phyloP scores from a whole-genome alignment of 1,139 yeast species.

The Zygosaccharomyces sapae region DNA sequence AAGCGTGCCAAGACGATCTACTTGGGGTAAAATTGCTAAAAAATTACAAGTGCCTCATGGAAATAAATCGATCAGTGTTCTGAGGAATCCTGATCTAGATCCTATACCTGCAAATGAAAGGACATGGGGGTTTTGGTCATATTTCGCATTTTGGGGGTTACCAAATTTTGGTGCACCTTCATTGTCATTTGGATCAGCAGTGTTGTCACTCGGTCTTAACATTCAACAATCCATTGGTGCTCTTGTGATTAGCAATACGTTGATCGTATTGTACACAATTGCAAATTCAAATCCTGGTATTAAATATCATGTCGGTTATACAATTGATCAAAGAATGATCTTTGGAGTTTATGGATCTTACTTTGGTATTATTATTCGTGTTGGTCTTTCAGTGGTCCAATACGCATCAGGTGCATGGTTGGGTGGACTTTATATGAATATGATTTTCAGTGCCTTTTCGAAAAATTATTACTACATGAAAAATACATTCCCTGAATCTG shows the following conservation, averaged over 20 bases:
- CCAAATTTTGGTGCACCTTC: slow-evolving; percentile 33
- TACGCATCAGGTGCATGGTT: slow-evolving; percentile 38
- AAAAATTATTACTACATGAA: slow-evolving; percentile 35
- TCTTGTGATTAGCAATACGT: slow-evolving; percentile 33
- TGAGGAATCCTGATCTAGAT: slow-evolving; percentile 33
- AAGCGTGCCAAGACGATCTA: neutral
- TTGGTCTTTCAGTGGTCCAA: slow-evolving; percentile 38
- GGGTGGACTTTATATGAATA: slow-evolving; percentile 38
- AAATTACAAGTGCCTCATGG: slow-evolving; percentile 38
- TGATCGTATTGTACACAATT: slow-evolving; percentile 28
- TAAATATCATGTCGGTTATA: slow-evolving; percentile 35
- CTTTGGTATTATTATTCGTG: slow-evolving; percentile 38
- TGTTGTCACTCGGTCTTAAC: slow-evolving; percentile 34
- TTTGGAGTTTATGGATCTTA: slow-evolving; percentile 38
- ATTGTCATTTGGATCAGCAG: slow-evolving; percentile 35
- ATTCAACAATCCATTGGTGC: slow-evolving; percentile 39
- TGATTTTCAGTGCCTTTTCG: slow-evolving; percentile 35
- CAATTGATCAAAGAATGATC: slow-evolving; percentile 34
- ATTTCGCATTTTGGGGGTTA: slow-evolving; percentile 35
- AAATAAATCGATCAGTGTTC: slow-evolving; percentile 19
- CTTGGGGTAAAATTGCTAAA: slow-evolving; percentile 17
- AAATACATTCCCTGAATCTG: slow-evolving; percentile 37
- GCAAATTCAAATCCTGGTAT: slow-evolving; percentile 34
- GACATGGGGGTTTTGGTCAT: slow-evolving; percentile 34
- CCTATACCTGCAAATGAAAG: slow-evolving; percentile 35